These are phyloP conservation scores for Cladophialophora chaetospira DNA, from an alignment of 2,329 filamentous ascomycete species.

Conservation along the genomic window DNA sequence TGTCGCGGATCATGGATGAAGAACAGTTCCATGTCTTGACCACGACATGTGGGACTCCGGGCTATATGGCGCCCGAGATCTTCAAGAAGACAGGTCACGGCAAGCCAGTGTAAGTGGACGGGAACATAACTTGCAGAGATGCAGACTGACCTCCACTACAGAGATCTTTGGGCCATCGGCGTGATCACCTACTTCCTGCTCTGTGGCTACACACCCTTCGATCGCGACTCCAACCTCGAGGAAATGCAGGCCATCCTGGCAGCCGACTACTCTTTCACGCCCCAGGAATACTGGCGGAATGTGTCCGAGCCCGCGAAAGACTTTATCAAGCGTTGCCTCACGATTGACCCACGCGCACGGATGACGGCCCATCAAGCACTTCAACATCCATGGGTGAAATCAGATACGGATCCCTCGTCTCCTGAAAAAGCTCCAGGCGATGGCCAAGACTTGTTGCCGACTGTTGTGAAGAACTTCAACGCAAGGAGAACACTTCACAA, in stretches of 20 bases:
- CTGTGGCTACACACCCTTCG: slow-evolving; percentile 97
- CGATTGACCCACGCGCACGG: slow-evolving; percentile 80
- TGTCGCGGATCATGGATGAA: slow-evolving; percentile 97
- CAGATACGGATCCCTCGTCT: slow-evolving; percentile 47
- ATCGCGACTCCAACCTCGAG: slow-evolving; percentile 94
- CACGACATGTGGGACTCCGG: slow-evolving; percentile 94
- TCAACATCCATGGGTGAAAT: slow-evolving; percentile 65
- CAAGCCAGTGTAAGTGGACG: slow-evolving; percentile 73
- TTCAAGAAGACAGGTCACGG: slow-evolving; percentile 98
- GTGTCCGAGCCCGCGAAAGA: slow-evolving; percentile 84
- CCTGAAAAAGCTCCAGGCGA: slow-evolving; percentile 39
- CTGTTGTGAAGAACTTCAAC: slow-evolving; percentile 72
- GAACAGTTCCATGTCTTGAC: slow-evolving; percentile 97
- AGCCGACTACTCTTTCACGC: slow-evolving; percentile 94
- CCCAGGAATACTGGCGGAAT: slow-evolving; percentile 92
- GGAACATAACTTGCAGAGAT: not conserved
- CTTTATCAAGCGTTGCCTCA: slow-evolving; percentile 90
- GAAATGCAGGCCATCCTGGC: slow-evolving; percentile 99
- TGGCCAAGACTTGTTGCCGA: slow-evolving; percentile 61
- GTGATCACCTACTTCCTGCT: slow-evolving; percentile 99
- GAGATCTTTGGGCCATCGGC: slow-evolving; percentile 94
- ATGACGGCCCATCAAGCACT: slow-evolving; percentile 86
- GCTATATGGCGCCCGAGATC: slow-evolving; percentile 99
- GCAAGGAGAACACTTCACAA: slow-evolving; percentile 66
- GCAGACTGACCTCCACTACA: slow-evolving; percentile 35